Conservation (phyloP, 1,284 basidiomycete genomes). For the Cutaneotrichosporon mucoides region DNA sequence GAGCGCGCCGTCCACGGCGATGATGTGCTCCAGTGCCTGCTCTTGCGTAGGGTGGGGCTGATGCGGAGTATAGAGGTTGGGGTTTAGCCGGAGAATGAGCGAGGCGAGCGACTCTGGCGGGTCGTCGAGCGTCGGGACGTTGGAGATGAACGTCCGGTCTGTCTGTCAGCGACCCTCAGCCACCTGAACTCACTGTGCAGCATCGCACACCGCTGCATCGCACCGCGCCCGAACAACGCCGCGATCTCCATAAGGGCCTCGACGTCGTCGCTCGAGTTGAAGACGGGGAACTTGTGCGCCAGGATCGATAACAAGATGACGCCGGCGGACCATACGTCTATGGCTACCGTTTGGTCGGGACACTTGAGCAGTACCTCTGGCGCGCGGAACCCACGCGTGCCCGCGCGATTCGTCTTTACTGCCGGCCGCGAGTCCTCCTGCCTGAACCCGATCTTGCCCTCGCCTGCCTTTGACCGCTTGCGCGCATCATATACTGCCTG, state of each 20-base stretch:
- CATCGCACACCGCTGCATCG: constrained; percentile 81
- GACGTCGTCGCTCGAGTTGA: constrained; percentile 90
- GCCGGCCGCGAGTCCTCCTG: constrained; percentile 57
- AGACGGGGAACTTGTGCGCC: constrained; percentile 86
- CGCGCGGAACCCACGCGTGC: constrained; percentile 93
- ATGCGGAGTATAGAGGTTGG: constrained; percentile 60
- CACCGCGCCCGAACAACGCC: constrained; percentile 73
- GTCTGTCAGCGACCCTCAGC: neutral
- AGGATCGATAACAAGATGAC: constrained; percentile 91
- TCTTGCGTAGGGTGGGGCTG: constrained; percentile 36
- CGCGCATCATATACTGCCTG: constrained; percentile 62
- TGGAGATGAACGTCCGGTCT: constrained; percentile 83
- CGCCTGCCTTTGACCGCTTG: constrained; percentile 50
- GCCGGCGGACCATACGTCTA: constrained; percentile 95
- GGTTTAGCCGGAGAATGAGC: constrained; percentile 73
- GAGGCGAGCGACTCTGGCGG: constrained; percentile 65
- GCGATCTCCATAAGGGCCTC: constrained; percentile 96
- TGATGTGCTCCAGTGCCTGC: constrained; percentile 52
- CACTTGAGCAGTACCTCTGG: constrained; percentile 97
- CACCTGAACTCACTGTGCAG: constrained; percentile 68
- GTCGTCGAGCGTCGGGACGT: constrained; percentile 68
- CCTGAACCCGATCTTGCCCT: constrained; percentile 48
- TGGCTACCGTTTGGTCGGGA: constrained; percentile 85
- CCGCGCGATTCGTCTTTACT: constrained; percentile 93
- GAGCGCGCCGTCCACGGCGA: constrained; percentile 62